phyloP scores from a whole-genome alignment of 208 protist species.

The Wallacemonas sp. region DNA sequence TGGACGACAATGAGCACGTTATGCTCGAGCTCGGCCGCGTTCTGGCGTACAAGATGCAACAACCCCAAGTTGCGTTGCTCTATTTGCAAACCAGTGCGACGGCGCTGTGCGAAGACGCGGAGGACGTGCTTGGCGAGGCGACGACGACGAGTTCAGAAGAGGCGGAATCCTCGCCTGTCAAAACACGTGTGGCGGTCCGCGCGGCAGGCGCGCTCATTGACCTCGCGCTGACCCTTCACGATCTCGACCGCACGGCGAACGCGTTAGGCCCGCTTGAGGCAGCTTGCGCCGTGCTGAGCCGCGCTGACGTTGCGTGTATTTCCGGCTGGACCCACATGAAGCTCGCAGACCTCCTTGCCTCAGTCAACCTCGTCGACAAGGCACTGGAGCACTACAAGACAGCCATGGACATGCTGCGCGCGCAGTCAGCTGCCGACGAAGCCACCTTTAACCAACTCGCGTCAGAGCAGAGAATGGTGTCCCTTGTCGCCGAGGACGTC shows the following conservation, averaged over 20 bases:
- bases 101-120: slow-evolving; percentile 62
- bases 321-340: slow-evolving; percentile 58
- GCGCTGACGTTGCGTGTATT: slow-evolving; percentile 39
- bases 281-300: slow-evolving; percentile 42
- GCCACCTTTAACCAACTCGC: slow-evolving; percentile 27
- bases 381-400: slow-evolving; percentile 51
- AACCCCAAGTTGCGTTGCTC: slow-evolving; percentile 34
- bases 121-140: slow-evolving; percentile 19
- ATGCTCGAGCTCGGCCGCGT: slow-evolving; percentile 77
- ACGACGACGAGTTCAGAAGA: not conserved
- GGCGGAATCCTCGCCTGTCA: not conserved
- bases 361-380: slow-evolving; percentile 56
- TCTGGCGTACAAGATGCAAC: slow-evolving; percentile 35
- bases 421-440: not conserved
- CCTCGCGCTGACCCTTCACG: slow-evolving; percentile 50
- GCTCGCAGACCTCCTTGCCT: slow-evolving; percentile 62
- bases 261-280: slow-evolving; percentile 67
- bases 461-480: slow-evolving; percentile 21
- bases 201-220: slow-evolving; percentile 59
- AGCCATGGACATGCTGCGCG: slow-evolving; percentile 46
- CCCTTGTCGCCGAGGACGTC: slow-evolving; percentile 47
- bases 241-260: slow-evolving; percentile 39
- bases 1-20: slow-evolving; percentile 49
- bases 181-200: slow-evolving; percentile 30
- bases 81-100: slow-evolving; percentile 68